phyloP scores from a whole-genome alignment of 2,329 filamentous ascomycete genomes.

The Clonostachys chloroleuca region DNA sequence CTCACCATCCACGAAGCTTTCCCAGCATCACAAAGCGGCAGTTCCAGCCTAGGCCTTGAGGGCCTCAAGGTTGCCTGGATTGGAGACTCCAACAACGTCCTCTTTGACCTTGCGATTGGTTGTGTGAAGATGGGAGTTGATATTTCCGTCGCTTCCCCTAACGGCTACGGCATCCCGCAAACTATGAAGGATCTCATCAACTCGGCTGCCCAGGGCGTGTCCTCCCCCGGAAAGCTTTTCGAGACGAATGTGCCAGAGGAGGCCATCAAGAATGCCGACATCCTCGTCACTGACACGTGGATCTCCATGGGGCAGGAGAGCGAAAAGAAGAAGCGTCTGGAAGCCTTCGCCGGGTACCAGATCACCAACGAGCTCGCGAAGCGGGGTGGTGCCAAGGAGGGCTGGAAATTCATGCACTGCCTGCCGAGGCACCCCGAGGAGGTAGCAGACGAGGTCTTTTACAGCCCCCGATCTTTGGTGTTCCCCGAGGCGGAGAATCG shows the following conservation, averaged over 20 bases:
- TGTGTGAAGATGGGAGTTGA: constrained; percentile 84
- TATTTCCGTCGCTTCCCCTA: constrained; percentile 81
- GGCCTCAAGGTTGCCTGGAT: constrained; percentile 94
- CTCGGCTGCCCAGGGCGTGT: constrained; percentile 52
- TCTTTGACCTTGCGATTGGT: constrained; percentile 88
- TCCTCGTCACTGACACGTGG: constrained; percentile 97
- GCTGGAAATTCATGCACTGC: constrained; percentile 99
- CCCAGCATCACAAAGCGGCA: constrained; percentile 33
- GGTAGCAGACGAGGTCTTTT: constrained; percentile 92
- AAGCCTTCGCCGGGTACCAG: constrained; percentile 85
- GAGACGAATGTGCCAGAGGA: constrained; percentile 82
- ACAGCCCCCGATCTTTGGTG: constrained; percentile 77
- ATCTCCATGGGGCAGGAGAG: constrained; percentile 96
- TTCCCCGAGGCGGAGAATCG: constrained; percentile 95
- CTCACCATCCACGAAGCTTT: constrained; percentile 83
- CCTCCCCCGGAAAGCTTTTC: constrained; percentile 59
- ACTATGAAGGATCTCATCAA: constrained; percentile 71
- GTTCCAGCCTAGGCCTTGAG: constrained; percentile 59
- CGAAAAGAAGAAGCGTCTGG: constrained; percentile 71
- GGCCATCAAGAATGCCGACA: constrained; percentile 78
- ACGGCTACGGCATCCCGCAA: constrained; percentile 76
- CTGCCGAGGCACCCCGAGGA: constrained; percentile 89
- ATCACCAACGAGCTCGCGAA: constrained; percentile 83
- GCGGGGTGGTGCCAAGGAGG: constrained; percentile 77
- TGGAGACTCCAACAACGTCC: constrained; percentile 94